Percentiles rank a stretch among this genome's conserved stretches.
phyloP scores from a whole-genome alignment of 2,329 filamentous ascomycete genomes.

The Cladosporium phlei region DNA sequence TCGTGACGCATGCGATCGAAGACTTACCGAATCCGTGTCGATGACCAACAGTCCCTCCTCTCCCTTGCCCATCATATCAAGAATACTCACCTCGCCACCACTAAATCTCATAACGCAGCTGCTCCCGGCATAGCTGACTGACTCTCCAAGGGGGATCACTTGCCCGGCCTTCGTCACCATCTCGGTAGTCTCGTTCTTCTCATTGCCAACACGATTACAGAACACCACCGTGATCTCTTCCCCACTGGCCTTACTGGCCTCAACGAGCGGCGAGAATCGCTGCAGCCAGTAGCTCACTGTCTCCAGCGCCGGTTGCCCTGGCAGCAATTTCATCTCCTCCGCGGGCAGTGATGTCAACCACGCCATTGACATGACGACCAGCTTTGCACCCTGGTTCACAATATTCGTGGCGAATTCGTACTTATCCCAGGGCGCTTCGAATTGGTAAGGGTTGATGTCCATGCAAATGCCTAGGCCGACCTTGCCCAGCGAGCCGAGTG shows the following conservation, averaged over 20 bases:
- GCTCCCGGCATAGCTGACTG: constrained; percentile 65
- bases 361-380: constrained; percentile 71
- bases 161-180: constrained; percentile 28
- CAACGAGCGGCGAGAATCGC: constrained; percentile 58
- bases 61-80: constrained; percentile 65
- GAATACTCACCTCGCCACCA: constrained; percentile 61
- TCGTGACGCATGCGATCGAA: not conserved
- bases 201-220: constrained; percentile 65
- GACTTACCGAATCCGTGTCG: constrained; percentile 50
- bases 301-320: constrained; percentile 60
- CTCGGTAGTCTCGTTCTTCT: constrained; percentile 34
- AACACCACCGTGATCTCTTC: constrained; percentile 65
- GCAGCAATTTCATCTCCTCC: constrained; percentile 45
- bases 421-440: constrained; percentile 52
- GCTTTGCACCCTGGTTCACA: constrained; percentile 50
- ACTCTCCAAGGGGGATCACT: constrained; percentile 27
- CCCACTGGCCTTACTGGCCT: constrained; percentile 24
- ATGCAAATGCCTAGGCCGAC: constrained; percentile 48
- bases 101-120: constrained; percentile 66
- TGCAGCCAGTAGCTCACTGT: constrained; percentile 72
- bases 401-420: constrained; percentile 58
- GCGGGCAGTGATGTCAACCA: constrained; percentile 61
- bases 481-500: constrained; percentile 34
- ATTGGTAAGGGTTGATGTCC: constrained; percentile 61
- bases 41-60: constrained; percentile 65